Percentiles rank a stretch among this genome's conserved stretches.
phyloP scores from a whole-genome alignment of 140 eudicot genomes.

The Oenanthe javanica region DNA sequence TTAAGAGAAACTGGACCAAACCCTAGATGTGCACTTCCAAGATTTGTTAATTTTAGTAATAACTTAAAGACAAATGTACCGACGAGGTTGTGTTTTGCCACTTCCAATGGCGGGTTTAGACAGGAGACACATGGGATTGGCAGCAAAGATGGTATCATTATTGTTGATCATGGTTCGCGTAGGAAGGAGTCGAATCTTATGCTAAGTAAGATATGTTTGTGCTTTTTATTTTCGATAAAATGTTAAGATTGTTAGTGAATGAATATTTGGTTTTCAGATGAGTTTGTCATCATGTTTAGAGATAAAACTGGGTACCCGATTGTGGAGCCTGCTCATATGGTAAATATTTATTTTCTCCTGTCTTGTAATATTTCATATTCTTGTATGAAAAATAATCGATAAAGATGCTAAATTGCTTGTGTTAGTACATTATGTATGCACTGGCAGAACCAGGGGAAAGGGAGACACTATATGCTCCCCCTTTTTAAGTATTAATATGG shows the following conservation, averaged over 20 bases:
- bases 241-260: not conserved
- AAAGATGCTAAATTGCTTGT: not conserved
- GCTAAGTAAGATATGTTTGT: slow-evolving; percentile 45
- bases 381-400: not conserved
- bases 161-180: slow-evolving; percentile 94
- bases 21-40: slow-evolving; percentile 19
- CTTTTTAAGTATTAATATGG: too few relatives aligned
- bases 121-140: slow-evolving; percentile 35
- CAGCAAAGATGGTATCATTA: slow-evolving; percentile 63
- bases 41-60: slow-evolving; percentile 24
- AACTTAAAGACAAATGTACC: slow-evolving; percentile 26
- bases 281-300: slow-evolving; percentile 75
- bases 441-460: not conserved
- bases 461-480: not conserved
- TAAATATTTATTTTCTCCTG: slow-evolving; percentile 9
- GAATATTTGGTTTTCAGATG: slow-evolving; percentile 45
- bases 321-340: slow-evolving; percentile 99
- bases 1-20: slow-evolving; percentile 28
- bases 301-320: slow-evolving; percentile 78
- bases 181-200: slow-evolving; percentile 81
- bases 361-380: not conserved
- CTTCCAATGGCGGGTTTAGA: slow-evolving; percentile 40
- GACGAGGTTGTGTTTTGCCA: slow-evolving; percentile 37
- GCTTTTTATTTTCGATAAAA: not conserved
- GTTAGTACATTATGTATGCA: not conserved